Percentiles rank a stretch among this genome's conserved stretches.
Evolutionary conservation across 768 basidiomycete genomes (phyloP).

Genomic region (Lactarius hengduanensis): DNA sequence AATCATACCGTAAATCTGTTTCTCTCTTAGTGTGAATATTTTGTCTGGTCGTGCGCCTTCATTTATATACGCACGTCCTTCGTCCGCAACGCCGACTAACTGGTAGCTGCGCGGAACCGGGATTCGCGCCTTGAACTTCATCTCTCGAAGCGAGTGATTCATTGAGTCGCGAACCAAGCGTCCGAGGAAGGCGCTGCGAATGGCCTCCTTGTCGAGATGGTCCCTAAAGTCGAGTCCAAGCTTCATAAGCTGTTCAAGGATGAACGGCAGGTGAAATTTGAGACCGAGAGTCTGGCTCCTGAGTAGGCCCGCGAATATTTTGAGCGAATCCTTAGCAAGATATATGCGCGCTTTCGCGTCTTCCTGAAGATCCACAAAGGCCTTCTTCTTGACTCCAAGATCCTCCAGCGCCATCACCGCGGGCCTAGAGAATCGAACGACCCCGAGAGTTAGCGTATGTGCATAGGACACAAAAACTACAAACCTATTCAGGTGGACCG

Average conservation of each 20-base stretch:
- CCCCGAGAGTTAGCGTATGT: not conserved
- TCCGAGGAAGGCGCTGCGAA: conserved; percentile 58
- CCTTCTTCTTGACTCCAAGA: conserved; percentile 56
- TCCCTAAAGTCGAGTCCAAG: conserved; percentile 50
- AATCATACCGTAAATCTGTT: conserved; percentile 21
- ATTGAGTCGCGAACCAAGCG: conserved; percentile 60
- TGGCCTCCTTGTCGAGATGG: conserved; percentile 35
- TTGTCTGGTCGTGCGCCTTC: conserved; percentile 15
- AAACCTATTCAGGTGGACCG: conserved; percentile 72
- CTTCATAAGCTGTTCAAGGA: conserved; percentile 50
- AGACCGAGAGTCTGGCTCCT: conserved; percentile 46
- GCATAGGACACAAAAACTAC: not conserved
- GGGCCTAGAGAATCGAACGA: conserved; percentile 43
- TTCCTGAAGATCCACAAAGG: conserved; percentile 63
- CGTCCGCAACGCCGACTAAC: conserved; percentile 81
- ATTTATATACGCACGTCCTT: conserved; percentile 43
- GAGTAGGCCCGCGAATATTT: conserved; percentile 50
- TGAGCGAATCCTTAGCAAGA: conserved; percentile 58
- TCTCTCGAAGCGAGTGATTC: conserved; percentile 63
- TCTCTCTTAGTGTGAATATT: conserved; percentile 20
- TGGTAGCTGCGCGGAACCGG: conserved; percentile 64
- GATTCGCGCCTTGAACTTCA: conserved; percentile 77
- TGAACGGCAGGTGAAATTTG: conserved; percentile 48
- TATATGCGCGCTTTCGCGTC: conserved; percentile 53
- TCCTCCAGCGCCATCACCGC: conserved; percentile 80